A percentile compares a stretch with the other conserved stretches of the same genome.
phyloP scores from a whole-genome alignment of 2,329 filamentous ascomycete species.

The Shiraia bambusicola region DNA sequence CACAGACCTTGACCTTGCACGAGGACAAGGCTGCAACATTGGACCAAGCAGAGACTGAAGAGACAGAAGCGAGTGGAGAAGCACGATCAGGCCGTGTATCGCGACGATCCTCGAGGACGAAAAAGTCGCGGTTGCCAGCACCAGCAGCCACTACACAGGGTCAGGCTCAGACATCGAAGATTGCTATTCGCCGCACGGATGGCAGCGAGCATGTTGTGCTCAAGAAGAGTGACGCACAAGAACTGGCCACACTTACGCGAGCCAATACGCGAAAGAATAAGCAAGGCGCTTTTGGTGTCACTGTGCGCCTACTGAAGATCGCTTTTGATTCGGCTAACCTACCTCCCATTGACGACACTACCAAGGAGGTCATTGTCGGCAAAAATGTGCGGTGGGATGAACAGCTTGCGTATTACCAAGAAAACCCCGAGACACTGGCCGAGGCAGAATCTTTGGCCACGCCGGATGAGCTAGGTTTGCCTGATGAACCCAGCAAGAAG shows the following conservation, averaged over 20 bases:
- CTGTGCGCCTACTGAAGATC: conserved; percentile 47
- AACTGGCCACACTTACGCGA: conserved; percentile 48
- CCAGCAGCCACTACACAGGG: conserved; percentile 20
- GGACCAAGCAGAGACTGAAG: conserved; percentile 15
- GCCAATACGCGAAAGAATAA: conserved; percentile 56
- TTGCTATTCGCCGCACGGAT: conserved; percentile 48
- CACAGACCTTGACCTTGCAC: conserved; percentile 29
- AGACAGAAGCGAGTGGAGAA: conserved; percentile 12
- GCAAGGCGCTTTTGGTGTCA: conserved; percentile 47
- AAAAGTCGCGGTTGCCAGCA: conserved; percentile 40
- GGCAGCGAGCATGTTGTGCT: conserved; percentile 48
- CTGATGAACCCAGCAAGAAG: conserved; percentile 20
- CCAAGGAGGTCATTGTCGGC: conserved; percentile 22
- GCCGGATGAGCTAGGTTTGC: conserved; percentile 35
- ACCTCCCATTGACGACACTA: conserved; percentile 13
- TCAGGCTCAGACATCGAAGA: conserved; percentile 40
- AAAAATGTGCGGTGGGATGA: conserved; percentile 51
- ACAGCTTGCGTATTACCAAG: conserved; percentile 49
- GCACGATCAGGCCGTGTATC: conserved; percentile 21
- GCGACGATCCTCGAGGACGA: conserved; percentile 38
- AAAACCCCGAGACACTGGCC: conserved; percentile 36
- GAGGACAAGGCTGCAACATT: conserved; percentile 13
- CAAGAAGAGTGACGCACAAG: conserved; percentile 53
- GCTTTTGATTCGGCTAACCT: conserved; percentile 30
- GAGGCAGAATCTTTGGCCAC: conserved; percentile 36